These are phyloP conservation scores for Globisporangium polare DNA, from an alignment of 352 stramenopile genomes.

Conservation along the genomic window DNA sequence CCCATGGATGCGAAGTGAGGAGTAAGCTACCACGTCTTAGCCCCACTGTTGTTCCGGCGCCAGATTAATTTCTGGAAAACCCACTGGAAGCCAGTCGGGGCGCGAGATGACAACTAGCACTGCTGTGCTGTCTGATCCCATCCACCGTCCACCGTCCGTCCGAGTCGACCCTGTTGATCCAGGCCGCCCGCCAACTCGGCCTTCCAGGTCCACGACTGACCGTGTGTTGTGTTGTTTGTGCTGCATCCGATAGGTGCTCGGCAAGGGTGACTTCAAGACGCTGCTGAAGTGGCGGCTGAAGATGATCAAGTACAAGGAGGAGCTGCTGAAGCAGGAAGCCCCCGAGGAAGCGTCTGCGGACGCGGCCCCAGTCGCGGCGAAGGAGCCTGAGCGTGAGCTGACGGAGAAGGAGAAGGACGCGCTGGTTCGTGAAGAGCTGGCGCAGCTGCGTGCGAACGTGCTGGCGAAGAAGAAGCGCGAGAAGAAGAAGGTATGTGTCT, in stretches of 20 bases:
- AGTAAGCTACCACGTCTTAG: constrained; percentile 82
- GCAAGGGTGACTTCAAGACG: constrained; percentile 97
- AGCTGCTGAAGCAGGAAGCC: constrained; percentile 63
- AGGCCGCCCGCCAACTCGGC: too few relatives aligned
- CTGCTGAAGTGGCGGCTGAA: constrained; percentile 96
- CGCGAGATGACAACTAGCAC: constrained; percentile 56
- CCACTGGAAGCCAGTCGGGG: constrained; percentile 82
- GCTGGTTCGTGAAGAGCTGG: constrained; percentile 79
- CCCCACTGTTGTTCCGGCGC: constrained; percentile 83
- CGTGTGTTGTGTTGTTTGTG: neutral
- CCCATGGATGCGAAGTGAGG: constrained; percentile 47
- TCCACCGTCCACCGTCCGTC: neutral
- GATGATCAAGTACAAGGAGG: constrained; percentile 87
- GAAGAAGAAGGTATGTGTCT: constrained; percentile 81
- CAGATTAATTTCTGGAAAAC: constrained; percentile 90
- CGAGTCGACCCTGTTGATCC: too few relatives aligned
- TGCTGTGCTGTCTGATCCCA: constrained; percentile 77
- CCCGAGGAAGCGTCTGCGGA: constrained; percentile 29
- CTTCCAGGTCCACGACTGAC: too few relatives aligned
- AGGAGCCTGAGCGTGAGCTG: constrained; percentile 50
- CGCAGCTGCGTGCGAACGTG: constrained; percentile 69
- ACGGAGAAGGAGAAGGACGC: constrained; percentile 82
- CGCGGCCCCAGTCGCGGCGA: neutral
- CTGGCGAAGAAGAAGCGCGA: constrained; percentile 87
- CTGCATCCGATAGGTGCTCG: constrained; percentile 81